Conservation (phyloP, 441 rosid genomes). For the Daphne laureola region DNA sequence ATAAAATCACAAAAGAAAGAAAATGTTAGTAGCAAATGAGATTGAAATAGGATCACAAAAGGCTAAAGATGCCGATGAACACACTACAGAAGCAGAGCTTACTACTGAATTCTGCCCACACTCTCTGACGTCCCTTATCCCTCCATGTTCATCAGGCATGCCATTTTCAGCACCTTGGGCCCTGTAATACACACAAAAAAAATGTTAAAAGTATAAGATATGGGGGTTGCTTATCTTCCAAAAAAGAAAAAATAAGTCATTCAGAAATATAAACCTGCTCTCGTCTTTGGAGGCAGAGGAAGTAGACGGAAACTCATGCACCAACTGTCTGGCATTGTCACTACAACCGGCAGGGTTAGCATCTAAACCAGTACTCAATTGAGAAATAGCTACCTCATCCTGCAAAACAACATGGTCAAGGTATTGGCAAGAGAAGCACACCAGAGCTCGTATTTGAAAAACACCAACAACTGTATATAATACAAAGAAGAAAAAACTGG, state of each 20-base stretch:
- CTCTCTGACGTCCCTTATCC: slow-evolving; percentile 22
- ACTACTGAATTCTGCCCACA: slow-evolving; percentile 31
- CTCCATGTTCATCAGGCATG: slow-evolving; percentile 25
- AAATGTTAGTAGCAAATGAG: slow-evolving; percentile 11
- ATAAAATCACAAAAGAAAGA: slow-evolving; percentile 4
- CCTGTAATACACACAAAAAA: slow-evolving; percentile 24
- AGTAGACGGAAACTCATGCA: slow-evolving; percentile 34
- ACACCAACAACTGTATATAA: neutral
- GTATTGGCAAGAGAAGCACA: slow-evolving; percentile 8
- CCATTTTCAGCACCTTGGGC: slow-evolving; percentile 31
- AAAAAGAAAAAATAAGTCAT: no score
- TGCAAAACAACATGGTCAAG: slow-evolving; percentile 20
- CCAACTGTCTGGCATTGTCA: slow-evolving; percentile 35
- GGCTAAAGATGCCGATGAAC: slow-evolving; percentile 5
- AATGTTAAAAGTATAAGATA: neutral
- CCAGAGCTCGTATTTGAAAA: neutral
- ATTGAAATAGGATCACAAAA: slow-evolving; percentile 3
- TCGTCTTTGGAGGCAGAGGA: slow-evolving; percentile 30
- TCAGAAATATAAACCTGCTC: slow-evolving; percentile 42
- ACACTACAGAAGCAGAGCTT: slow-evolving; percentile 18
- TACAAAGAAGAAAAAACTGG: neutral
- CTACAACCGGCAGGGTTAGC: slow-evolving; percentile 21
- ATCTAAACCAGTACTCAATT: slow-evolving; percentile 29
- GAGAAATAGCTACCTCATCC: slow-evolving; percentile 50
- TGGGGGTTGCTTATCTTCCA: no score